Conservation (phyloP, 305 asterid species). For the Solanum chacoense region DNA sequence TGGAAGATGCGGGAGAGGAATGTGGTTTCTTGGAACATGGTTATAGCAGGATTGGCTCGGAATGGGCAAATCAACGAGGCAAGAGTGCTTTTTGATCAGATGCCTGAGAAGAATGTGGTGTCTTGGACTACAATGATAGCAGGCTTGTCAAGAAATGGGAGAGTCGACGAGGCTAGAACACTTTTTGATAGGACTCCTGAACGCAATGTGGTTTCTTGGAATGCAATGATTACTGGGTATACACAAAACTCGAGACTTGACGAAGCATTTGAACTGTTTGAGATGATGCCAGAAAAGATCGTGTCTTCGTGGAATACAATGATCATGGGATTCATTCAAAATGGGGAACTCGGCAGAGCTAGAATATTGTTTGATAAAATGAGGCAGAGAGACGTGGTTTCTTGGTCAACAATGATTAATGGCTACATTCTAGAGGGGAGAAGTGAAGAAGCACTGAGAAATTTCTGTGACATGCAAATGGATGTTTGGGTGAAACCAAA, state of each 20-base stretch:
- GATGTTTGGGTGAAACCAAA: slow-evolving; percentile 32
- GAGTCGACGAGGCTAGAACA: slow-evolving; percentile 36
- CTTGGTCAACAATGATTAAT: slow-evolving; percentile 48
- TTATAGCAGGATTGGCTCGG: slow-evolving; percentile 35
- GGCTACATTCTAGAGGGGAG: slow-evolving; percentile 25
- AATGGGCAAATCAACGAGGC: slow-evolving; percentile 38
- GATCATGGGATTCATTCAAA: slow-evolving; percentile 32
- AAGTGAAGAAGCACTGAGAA: slow-evolving; percentile 42
- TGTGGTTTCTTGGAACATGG: slow-evolving; percentile 37
- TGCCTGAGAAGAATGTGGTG: slow-evolving; percentile 32
- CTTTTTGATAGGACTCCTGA: slow-evolving; percentile 35
- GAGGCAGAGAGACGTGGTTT: slow-evolving; percentile 36
- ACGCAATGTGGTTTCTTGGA: slow-evolving; percentile 47
- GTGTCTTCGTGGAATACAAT: slow-evolving; percentile 34
- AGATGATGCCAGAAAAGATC: slow-evolving; percentile 23
- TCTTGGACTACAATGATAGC: slow-evolving; percentile 46
- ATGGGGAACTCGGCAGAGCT: slow-evolving; percentile 25
- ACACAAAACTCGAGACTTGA: slow-evolving; percentile 17
- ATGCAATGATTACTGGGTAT: slow-evolving; percentile 37
- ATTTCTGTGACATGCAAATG: slow-evolving; percentile 25
- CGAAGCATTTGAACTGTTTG: slow-evolving; percentile 27
- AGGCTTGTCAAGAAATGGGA: slow-evolving; percentile 30
- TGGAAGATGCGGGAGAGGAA: slow-evolving; percentile 34
- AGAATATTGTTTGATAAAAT: slow-evolving; percentile 30
- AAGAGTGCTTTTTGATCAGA: slow-evolving; percentile 19